Evolutionary conservation across 177 flowering plant genomes (phyloP), one percentile per base, ranked within the genome.

Genomic region (Tripterygium wilfordii): DNA sequence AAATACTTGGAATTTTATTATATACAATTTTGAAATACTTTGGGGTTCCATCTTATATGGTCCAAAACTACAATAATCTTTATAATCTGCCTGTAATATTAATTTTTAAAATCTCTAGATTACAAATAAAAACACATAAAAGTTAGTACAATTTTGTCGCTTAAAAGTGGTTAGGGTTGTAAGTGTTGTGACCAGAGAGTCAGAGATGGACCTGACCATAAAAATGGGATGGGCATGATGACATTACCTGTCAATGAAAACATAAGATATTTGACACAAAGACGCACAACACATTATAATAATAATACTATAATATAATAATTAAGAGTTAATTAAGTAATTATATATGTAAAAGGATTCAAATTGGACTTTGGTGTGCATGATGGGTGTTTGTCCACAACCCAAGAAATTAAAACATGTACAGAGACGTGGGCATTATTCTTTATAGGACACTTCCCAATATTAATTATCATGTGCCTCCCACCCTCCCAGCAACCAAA

Each of bases 401-500:
- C 54, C 51, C 70, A 38, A 60, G 61, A 54, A 20, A 48, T 45
- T 37, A 36, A 49, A 54, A 48, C 61, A n/a, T n/a, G n/a, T n/a
- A 61, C 30, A 39, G 30, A 48, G 61, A 45, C 51, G 64, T 54
- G 64, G 61, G 54, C 50, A 38, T 33, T 45, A n/a, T n/a, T n/a
- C n/a, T n/a, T n/a, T n/a, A n/a, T 18, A 42, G 42, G 49, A 53
- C 58, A 45, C 27, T 44, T 27, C 7, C 22, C 40, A 23, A 6
- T 7, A 7, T 15, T 12, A 32, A 26, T 4, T 31, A 36, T 53
- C 72, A 67, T 67, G 72, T 67, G 72, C 64, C 27, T 31, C 57
- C 64, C 69, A 61, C 72, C 66, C 56, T 60, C 44, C 58, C 56
- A 55, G 61, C 66, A 60, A 21, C n/a, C n/a, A n/a, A n/a, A n/a